phyloP scores from a whole-genome alignment of 192 early-diverging fungal species.

The Coemansia umbellata region DNA sequence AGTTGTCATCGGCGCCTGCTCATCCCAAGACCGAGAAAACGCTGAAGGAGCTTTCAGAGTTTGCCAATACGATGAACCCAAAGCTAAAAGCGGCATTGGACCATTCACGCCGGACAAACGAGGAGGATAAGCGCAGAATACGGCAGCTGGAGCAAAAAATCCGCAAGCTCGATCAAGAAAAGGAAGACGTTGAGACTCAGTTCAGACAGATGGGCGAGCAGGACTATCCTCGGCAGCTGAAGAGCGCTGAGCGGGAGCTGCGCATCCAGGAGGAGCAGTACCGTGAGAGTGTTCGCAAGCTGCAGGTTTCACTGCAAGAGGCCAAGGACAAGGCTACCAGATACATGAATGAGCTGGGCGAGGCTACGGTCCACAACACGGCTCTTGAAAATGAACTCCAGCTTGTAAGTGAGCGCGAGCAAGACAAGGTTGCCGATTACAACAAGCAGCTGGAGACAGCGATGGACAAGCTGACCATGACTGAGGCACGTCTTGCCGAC shows the following conservation, averaged over 20 bases:
- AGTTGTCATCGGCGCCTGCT: background rate
- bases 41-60: slow-evolving; percentile 28
- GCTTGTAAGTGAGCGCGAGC: slow-evolving; percentile 16
- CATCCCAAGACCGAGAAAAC: slow-evolving; percentile 27
- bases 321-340: slow-evolving; percentile 25
- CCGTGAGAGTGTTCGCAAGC: slow-evolving; percentile 28
- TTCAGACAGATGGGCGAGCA: slow-evolving; percentile 11
- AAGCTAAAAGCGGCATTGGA: slow-evolving; percentile 25
- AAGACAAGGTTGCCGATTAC: background rate
- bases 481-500: slow-evolving; percentile 15
- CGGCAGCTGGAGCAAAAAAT: slow-evolving; percentile 24
- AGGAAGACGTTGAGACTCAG: slow-evolving; percentile 17
- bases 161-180: slow-evolving; percentile 36
- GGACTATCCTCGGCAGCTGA: slow-evolving; percentile 27
- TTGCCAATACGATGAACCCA: slow-evolving; percentile 18
- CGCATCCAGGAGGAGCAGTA: slow-evolving; percentile 28
- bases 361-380: slow-evolving; percentile 39
- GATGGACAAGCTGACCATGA: slow-evolving; percentile 11
- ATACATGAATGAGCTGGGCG: slow-evolving; percentile 45
- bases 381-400: slow-evolving; percentile 44
- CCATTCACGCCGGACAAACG: slow-evolving; percentile 8
- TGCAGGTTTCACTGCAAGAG: slow-evolving; percentile 27
- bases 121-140: slow-evolving; percentile 22
- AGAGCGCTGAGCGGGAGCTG: slow-evolving; percentile 16
- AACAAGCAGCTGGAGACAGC: slow-evolving; percentile 27